Conservation (phyloP, 352 stramenopile genomes). For the Elongisporangium undulatum region DNA sequence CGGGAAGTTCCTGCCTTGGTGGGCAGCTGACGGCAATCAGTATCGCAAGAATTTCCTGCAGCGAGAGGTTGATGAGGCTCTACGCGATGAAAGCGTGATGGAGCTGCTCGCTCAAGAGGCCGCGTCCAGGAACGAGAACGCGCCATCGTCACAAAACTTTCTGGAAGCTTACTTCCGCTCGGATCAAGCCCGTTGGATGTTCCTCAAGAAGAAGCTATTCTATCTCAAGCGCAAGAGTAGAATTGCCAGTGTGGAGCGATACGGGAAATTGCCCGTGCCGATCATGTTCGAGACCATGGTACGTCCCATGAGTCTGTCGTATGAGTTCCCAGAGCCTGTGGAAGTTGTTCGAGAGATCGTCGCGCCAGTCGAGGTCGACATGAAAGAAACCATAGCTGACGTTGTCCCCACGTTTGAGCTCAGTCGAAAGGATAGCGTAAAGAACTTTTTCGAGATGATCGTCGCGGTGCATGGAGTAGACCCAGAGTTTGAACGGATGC, state of each 20-base stretch:
- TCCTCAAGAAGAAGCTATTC: conserved; percentile 49
- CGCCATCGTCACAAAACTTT: conserved; percentile 21
- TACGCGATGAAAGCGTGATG: conserved; percentile 24
- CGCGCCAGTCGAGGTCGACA: neutral
- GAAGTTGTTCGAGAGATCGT: conserved; percentile 4
- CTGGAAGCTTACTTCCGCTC: conserved; percentile 45
- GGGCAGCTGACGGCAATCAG: conserved; percentile 37
- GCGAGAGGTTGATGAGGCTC: conserved; percentile 42
- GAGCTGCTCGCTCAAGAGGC: conserved; percentile 27
- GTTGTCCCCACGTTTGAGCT: neutral
- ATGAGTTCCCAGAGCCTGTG: conserved; percentile 20
- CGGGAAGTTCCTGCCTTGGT: conserved; percentile 54
- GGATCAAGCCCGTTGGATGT: conserved; percentile 25
- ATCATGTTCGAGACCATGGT: conserved; percentile 40
- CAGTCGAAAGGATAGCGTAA: neutral
- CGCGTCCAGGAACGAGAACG: conserved; percentile 2
- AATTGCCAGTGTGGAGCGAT: conserved; percentile 31
- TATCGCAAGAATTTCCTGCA: conserved; percentile 47
- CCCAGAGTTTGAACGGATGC: conserved; percentile 4
- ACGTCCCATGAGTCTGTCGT: conserved; percentile 19
- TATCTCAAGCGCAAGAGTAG: conserved; percentile 33
- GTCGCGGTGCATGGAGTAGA: conserved; percentile 1
- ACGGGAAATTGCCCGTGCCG: conserved; percentile 38
- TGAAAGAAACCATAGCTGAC: neutral
- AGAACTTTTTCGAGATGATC: neutral